Base-by-base conservation (phyloP, 306 rosid species). In the Corylus avellana region DNA sequence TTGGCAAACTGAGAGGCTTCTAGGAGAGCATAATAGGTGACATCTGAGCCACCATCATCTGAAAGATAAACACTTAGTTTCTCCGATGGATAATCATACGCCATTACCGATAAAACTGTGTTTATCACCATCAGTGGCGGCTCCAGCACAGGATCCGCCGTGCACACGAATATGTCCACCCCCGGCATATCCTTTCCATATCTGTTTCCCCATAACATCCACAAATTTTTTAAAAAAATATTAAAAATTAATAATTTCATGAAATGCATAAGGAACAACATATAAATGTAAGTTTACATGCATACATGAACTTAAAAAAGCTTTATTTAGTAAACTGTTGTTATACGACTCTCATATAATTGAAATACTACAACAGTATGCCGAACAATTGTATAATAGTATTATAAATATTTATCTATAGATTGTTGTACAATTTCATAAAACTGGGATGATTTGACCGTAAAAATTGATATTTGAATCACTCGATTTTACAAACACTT, bases 81-180 rank as follows among this genome's bases (percentile, higher is more conserved):
- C 78, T 94, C 87, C 0, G 84, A 12, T 67, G 97, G 97, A 68
- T 94, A 94, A 0, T 94, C 92, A 14, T 86, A 94, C 0, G 94
- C 88, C 98, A 92, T 88, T 0, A 90, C 89, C 4, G 97, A 94
- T 63, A 94, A 16, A 10, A 92, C 91, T 5, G 97, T 94, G 81
- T 90, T 92, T 0, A 91, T 84, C 71, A 87, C 97, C 94, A 94
- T 94, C 50, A 82, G 47, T 2, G 97, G 83, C 27, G 98, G 97
- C 86, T 92, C 98, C 6, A 86, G 76, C 29, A 72, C 87, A 6
- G 97, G 88, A 18, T 94, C 94, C 27, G 97, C 97, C 1, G 98
- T 92, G 87, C 98, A 92, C 76, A 94, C 97, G 79, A 88, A 94
- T 42, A 92, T 74, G 78, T 94, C 98, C 78, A 91, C 94, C 29